Conservation (phyloP, 768 basidiomycete species). For the Boletus edulis region DNA sequence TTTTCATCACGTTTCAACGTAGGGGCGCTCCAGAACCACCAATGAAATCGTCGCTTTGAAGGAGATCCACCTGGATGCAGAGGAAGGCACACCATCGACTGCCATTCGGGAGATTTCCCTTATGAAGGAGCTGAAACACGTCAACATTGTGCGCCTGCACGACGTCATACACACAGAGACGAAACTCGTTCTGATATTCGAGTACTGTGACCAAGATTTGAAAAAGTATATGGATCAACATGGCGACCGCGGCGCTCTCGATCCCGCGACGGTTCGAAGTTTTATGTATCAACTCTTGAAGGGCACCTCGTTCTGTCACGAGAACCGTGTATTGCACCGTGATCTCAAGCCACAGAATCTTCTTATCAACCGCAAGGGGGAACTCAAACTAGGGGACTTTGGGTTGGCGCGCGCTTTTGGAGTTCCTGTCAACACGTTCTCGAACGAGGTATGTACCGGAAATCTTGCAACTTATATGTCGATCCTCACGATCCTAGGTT, state of each 20-base stretch:
- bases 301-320: slow-evolving; percentile 97
- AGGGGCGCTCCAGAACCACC: slow-evolving; percentile 96
- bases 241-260: slow-evolving; percentile 93
- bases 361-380: slow-evolving; percentile 95
- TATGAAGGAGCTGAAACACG: slow-evolving; percentile 99
- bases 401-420: slow-evolving; percentile 97
- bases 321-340: slow-evolving; percentile 95
- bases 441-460: slow-evolving; percentile 70
- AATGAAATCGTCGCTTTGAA: slow-evolving; percentile 98
- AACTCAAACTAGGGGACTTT: slow-evolving; percentile 97
- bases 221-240: slow-evolving; percentile 99
- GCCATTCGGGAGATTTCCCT: slow-evolving; percentile 98
- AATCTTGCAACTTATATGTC: neutral
- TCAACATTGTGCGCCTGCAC: slow-evolving; percentile 97
- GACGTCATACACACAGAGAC: slow-evolving; percentile 99
- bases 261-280: slow-evolving; percentile 82
- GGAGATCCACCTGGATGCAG: slow-evolving; percentile 98
- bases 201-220: slow-evolving; percentile 96
- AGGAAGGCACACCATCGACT: slow-evolving; percentile 98
- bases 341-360: slow-evolving; percentile 99
- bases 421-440: slow-evolving; percentile 98
- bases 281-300: slow-evolving; percentile 98
- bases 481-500: slow-evolving; percentile 52
- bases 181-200: slow-evolving; percentile 97
- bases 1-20: slow-evolving; percentile 1